Percentiles rank a stretch among this genome's conserved stretches.
These are phyloP conservation scores for Lobosporangium transversale DNA, from an alignment of 192 early-diverging fungal species.

Conservation along the genomic window DNA sequence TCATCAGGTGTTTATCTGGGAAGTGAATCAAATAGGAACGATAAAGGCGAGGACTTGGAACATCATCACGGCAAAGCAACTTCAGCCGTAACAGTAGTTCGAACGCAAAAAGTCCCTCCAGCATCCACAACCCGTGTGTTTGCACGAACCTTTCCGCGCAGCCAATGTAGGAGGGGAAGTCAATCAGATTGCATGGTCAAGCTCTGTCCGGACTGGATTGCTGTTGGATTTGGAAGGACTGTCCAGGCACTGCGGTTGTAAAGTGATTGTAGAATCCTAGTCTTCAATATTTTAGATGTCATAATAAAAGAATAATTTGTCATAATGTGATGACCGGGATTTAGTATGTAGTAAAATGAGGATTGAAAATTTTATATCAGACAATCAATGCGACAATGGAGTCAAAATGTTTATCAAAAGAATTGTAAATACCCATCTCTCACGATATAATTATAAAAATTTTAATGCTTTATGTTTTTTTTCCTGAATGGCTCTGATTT, in stretches of 20 bases:
- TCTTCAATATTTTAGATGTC: too few relatives aligned
- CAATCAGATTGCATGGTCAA: constrained; percentile 87
- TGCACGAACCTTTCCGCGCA: constrained; percentile 71
- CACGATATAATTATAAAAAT: too few relatives aligned
- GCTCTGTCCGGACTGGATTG: constrained; percentile 87
- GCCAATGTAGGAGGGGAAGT: constrained; percentile 68
- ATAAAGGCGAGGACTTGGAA: constrained; percentile 48
- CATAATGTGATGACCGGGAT: too few relatives aligned
- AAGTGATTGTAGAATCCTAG: too few relatives aligned
- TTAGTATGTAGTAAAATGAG: too few relatives aligned
- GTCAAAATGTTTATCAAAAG: too few relatives aligned
- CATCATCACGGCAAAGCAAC: constrained; percentile 45
- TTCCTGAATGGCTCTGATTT: too few relatives aligned
- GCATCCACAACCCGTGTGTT: constrained; percentile 40
- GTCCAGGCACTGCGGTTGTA: constrained; percentile 84
- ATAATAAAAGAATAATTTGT: too few relatives aligned
- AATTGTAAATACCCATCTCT: too few relatives aligned
- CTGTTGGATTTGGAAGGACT: constrained; percentile 83
- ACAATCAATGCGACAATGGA: too few relatives aligned
- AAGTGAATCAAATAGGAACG: constrained; percentile 69
- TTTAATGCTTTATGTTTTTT: too few relatives aligned
- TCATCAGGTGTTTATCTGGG: constrained; percentile 92
- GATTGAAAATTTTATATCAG: too few relatives aligned
- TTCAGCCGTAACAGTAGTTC: constrained; percentile 10
- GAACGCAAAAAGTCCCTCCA: constrained; percentile 16